These are phyloP conservation scores for Pisolithus orientalis DNA, from an alignment of 768 basidiomycete genomes.

Conservation along the genomic window DNA sequence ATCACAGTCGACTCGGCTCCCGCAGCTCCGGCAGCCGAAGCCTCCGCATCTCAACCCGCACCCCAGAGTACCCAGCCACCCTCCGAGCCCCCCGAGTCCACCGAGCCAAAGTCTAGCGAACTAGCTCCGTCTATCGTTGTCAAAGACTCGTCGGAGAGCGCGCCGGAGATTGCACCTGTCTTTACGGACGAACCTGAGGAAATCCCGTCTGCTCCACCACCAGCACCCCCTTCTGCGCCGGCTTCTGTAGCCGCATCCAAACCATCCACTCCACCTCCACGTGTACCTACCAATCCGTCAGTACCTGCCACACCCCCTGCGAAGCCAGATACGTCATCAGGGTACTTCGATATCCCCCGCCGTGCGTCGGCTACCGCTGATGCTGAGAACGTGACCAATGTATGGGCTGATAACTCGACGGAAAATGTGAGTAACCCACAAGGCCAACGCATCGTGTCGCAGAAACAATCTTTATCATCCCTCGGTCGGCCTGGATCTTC, in stretches of 20 bases:
- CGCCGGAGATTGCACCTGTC: conserved; percentile 36
- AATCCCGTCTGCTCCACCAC: conserved; percentile 5
- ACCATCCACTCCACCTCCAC: conserved; percentile 11
- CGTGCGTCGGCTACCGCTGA: conserved; percentile 21
- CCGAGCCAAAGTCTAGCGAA: conserved; percentile 3
- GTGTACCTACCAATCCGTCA: conserved; percentile 9
- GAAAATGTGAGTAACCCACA: conserved; percentile 11
- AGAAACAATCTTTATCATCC: conserved; percentile 19
- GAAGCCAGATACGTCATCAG: not conserved
- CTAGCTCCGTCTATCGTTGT: conserved; percentile 5
- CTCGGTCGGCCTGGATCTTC: conserved; percentile 21
- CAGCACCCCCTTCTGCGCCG: conserved; percentile 4
- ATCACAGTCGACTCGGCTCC: conserved; percentile 14
- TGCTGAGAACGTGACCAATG: conserved; percentile 16
- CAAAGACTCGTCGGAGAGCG: conserved; percentile 15
- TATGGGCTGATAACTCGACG: conserved; percentile 24
- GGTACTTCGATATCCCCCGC: conserved; percentile 24
- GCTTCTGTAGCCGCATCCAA: conserved; percentile 14
- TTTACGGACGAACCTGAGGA: conserved; percentile 49
- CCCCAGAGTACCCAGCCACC: conserved; percentile 8
- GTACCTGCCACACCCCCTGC: conserved; percentile 12
- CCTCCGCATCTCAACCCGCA: conserved; percentile 9
- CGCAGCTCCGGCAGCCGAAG: conserved; percentile 13
- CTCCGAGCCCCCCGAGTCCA: not conserved
- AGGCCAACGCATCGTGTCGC: conserved; percentile 13